A percentile compares a stretch with the other conserved stretches of the same genome.
phyloP scores from a whole-genome alignment of 768 basidiomycete genomes.

The Tylopilus sp. region DNA sequence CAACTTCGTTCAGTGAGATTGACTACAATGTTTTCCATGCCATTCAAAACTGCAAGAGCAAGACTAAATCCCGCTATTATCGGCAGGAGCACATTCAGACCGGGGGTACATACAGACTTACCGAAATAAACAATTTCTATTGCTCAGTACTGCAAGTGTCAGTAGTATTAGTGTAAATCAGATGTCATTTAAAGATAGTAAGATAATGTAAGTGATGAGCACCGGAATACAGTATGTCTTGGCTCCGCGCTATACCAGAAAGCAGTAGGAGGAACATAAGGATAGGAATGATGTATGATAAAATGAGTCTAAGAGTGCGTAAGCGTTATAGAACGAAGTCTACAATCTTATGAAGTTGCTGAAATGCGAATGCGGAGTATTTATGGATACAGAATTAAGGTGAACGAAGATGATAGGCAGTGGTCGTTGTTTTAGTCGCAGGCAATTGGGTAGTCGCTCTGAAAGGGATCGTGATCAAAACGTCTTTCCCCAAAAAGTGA shows the following conservation, averaged over 20 bases:
- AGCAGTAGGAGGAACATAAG: constrained; percentile 8
- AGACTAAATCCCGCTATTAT: too few species aligned
- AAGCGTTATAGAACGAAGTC: constrained; percentile 21
- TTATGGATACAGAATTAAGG: constrained; percentile 18
- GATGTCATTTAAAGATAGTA: constrained; percentile 15
- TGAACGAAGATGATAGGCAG: constrained; percentile 16
- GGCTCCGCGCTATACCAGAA: constrained; percentile 15
- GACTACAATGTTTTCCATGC: too few species aligned
- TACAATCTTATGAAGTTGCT: constrained; percentile 4
- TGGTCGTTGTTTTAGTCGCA: constrained; percentile 41
- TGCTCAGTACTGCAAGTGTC: too few species aligned
- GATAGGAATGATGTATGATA: constrained; percentile 16
- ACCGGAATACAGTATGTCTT: constrained; percentile 21
- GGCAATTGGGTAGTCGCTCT: constrained; percentile 49
- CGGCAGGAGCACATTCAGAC: too few species aligned
- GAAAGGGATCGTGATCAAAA: constrained; percentile 6
- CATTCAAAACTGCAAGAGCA: too few species aligned
- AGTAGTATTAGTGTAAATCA: constrained; percentile 4
- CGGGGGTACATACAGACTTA: too few species aligned
- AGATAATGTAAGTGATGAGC: constrained; percentile 14
- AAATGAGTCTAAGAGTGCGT: constrained; percentile 16
- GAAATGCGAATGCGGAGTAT: constrained; percentile 1
- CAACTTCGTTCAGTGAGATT: too few species aligned
- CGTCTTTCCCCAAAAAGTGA: background rate
- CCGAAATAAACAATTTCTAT: too few species aligned